Evolutionary conservation across 2,329 filamentous ascomycete genomes (phyloP).

Genomic region (Drechmeria coniospora): DNA sequence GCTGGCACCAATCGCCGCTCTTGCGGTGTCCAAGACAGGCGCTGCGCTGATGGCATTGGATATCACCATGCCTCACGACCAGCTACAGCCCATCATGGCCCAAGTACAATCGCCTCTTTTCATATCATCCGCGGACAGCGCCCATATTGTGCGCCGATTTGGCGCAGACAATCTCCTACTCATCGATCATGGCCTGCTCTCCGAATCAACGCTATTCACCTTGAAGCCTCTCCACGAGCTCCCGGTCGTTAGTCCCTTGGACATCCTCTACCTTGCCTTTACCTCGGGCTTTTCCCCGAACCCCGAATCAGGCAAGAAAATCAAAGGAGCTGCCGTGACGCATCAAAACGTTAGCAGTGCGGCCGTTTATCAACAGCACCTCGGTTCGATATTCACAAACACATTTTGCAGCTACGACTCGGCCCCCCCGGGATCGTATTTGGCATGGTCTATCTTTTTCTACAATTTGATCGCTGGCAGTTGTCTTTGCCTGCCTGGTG

Average conservation of each 20-base stretch:
- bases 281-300: slow-evolving; percentile 40
- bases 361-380: too few relatives aligned
- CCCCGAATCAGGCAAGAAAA: slow-evolving; percentile 29
- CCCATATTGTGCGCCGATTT: slow-evolving; percentile 3
- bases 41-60: slow-evolving; percentile 13
- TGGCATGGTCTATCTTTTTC: too few relatives aligned
- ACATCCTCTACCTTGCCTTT: slow-evolving; percentile 16
- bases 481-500: too few relatives aligned
- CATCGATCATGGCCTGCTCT: slow-evolving; percentile 1
- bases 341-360: too few relatives aligned
- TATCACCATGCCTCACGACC: slow-evolving; percentile 6
- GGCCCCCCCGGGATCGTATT: too few relatives aligned
- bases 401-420: too few relatives aligned
- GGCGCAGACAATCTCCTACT: slow-evolving; percentile 1
- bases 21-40: slow-evolving; percentile 9
- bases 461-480: too few relatives aligned
- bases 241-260: slow-evolving; percentile 3
- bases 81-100: slow-evolving; percentile 6
- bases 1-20: slow-evolving; percentile 9
- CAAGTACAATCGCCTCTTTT: slow-evolving; percentile 6
- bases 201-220: too few relatives aligned
- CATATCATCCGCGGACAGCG: slow-evolving; percentile 7
- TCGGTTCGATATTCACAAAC: too few relatives aligned
- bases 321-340: slow-evolving; percentile 28
- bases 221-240: too few relatives aligned